Conservation (phyloP, 352 stramenopile genomes). For the Pythium sukuiense region DNA sequence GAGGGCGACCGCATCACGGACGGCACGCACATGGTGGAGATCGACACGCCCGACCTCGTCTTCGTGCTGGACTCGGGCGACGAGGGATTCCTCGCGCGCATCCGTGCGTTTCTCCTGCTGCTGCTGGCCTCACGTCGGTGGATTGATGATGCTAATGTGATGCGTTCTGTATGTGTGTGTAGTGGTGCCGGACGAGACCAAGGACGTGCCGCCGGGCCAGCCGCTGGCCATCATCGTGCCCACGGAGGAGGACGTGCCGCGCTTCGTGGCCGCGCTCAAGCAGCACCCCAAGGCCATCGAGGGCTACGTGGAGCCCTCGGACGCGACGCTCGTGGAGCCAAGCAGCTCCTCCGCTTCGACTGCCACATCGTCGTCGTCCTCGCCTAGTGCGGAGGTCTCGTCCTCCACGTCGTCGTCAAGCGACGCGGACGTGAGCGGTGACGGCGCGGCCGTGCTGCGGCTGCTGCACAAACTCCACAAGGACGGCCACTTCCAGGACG, state of each 20-base stretch:
- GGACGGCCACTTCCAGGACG: conserved; percentile 67
- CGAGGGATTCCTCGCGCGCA: conserved; percentile 74
- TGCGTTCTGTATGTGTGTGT: not conserved
- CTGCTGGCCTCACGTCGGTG: not conserved
- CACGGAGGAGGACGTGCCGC: conserved; percentile 54
- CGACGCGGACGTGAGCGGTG: conserved; percentile 2
- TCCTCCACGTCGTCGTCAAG: conserved; percentile 4
- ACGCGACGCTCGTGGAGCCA: not conserved
- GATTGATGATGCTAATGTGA: not conserved
- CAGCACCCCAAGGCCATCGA: conserved; percentile 64
- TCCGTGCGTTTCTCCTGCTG: conserved; percentile 41
- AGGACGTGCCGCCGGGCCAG: conserved; percentile 62
- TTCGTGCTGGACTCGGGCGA: conserved; percentile 82
- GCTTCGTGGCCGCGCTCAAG: conserved; percentile 58
- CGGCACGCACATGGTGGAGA: conserved; percentile 81
- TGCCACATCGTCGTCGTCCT: not conserved
- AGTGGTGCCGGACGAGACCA: conserved; percentile 66
- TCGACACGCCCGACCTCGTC: conserved; percentile 82
- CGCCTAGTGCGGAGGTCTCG: not conserved
- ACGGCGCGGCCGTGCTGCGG: conserved; percentile 70
- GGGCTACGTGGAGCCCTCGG: conserved; percentile 35
- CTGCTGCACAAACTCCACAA: conserved; percentile 80
- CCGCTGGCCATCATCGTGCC: conserved; percentile 79
- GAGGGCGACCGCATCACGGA: conserved; percentile 66
- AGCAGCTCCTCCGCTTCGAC: not conserved